Evolutionary conservation across 179 eudicot species (phyloP), one percentile per base, ranked within the genome.

Genomic region (Kewa caespitosa): DNA sequence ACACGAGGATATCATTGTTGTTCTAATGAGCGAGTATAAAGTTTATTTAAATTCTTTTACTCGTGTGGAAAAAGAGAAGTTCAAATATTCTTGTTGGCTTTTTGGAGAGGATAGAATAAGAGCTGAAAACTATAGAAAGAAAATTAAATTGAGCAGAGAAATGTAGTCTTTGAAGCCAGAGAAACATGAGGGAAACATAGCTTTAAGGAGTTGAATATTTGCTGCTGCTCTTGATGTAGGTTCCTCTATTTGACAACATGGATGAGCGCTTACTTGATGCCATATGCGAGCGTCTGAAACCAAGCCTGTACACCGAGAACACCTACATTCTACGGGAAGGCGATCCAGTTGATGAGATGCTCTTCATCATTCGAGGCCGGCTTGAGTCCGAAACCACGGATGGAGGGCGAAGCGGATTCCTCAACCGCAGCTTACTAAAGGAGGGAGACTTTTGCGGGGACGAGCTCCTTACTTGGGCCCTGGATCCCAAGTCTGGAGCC

Each of bases 321-420:
- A 89, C 93, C 0, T 86, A 86, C 79, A 89, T 92, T 46, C 93
- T 92, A 6, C 88, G 97, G 36, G 97, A 92, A 85, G 97, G 97
- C 64, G 97, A 92, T 60, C 97, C 97, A 30, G 97, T 92, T 17
- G 96, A 92, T 46, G 96, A 92, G 82, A 92, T 92, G 97, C 91
- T 92, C 54, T 90, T 92, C 88, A 90, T 92, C 74, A 92, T 92
- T 36, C 97, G 97, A 38, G 97, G 97, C 27, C 92, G 91, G 71
- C 90, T 92, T n/a, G 93, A 89, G 86, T 90, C 96, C 71, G 96
- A 89, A 66, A 92, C 97, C 30, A 92, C 97, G 0, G 97, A 92
- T 37, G 97, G 97, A 32, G 97, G 97, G 7, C 84, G 97, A 77
- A 92, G 90, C 62, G 97, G 97, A 14, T 92, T 92, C 78, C 85